Evolutionary conservation across 164 flowering plant species (phyloP).

Genomic region (Hamamelis virginiana): DNA sequence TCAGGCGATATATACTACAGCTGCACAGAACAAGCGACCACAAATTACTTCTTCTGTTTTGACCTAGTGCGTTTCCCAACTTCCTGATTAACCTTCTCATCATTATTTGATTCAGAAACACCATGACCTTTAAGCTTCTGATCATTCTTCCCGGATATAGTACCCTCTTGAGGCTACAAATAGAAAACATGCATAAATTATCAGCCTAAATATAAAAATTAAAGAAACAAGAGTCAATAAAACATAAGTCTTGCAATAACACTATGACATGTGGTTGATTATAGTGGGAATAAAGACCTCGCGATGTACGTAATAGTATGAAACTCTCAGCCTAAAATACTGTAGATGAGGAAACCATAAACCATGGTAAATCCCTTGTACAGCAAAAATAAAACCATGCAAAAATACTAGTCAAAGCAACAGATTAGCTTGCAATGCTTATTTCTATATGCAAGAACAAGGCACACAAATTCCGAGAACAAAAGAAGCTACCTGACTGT

Average conservation of each 20-base stretch:
- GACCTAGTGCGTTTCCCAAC: slow-evolving; percentile 3
- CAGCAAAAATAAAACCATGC: too few species aligned
- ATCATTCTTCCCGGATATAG: slow-evolving; percentile 1
- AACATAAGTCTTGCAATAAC: background rate
- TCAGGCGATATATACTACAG: background rate
- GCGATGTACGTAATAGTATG: background rate
- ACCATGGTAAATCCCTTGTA: too few species aligned
- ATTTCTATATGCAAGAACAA: background rate
- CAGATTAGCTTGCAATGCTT: background rate
- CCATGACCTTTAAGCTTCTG: background rate
- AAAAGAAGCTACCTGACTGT: slow-evolving; percentile 27
- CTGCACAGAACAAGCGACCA: background rate
- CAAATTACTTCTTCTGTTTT: slow-evolving; percentile 6
- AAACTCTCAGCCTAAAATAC: too few species aligned
- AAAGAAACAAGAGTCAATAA: background rate
- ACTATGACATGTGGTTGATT: background rate
- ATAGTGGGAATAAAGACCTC: background rate
- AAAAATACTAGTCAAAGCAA: too few species aligned
- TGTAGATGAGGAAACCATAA: background rate
- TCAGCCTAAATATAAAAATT: background rate
- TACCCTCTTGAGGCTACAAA: slow-evolving; percentile 6
- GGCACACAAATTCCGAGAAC: background rate
- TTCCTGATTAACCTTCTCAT: background rate
- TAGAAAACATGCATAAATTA: background rate
- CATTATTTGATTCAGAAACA: background rate